Base-by-base conservation (phyloP, 1,139 yeast species). In the Yamadazyma sp. region DNA sequence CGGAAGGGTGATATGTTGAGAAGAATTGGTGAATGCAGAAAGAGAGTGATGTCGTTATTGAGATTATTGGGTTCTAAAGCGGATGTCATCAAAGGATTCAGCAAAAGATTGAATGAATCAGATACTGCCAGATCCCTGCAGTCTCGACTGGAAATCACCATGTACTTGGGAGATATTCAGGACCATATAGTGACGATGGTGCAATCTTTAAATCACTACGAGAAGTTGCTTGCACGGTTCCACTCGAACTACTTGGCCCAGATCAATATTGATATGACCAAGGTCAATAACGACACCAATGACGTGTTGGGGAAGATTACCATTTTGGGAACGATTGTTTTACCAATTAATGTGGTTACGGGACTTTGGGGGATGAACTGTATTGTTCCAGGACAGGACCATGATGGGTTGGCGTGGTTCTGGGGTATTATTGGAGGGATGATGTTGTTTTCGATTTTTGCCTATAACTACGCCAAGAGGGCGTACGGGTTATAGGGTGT, bases 311-410 rank as follows among this genome's bases (percentile, higher is more conserved):
- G 97, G 3, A 87, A 90, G 57, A 87, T 92, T 41, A 88, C 97
- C 6, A 84, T 92, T 30, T 67, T 92, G 46, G 98, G 98, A 73
- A 89, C 97, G 0, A 86, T 92, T 44, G 96, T 92, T 7, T 68
- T 92, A 44, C 98, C 98, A 3, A 78, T 92, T 74, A 92, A 92
- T 57, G 87, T 92, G 40, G 83, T 92, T 17, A 92, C 98, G 1
- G 98, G 98, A 21, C 68, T 92, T 38, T 92, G 97, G 97, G 98
- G 98, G 44, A 92, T 92, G 98, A 92, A 92, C 65, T 95, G 95
- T 48, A 51, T 86, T 9, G 97, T 92, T 26, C 98, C 98, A 0
- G 98, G 98, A 0, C 97, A 90, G 57, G 83, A 76, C 21, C 68
- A 70, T 34, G 81, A 77, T 11, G 83, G 87, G 1, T 66, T 90